A percentile compares a stretch with the other conserved stretches of the same genome.
Conservation (phyloP, 2,329 filamentous ascomycete species). For the Lecanoromycetidae sp. region DNA sequence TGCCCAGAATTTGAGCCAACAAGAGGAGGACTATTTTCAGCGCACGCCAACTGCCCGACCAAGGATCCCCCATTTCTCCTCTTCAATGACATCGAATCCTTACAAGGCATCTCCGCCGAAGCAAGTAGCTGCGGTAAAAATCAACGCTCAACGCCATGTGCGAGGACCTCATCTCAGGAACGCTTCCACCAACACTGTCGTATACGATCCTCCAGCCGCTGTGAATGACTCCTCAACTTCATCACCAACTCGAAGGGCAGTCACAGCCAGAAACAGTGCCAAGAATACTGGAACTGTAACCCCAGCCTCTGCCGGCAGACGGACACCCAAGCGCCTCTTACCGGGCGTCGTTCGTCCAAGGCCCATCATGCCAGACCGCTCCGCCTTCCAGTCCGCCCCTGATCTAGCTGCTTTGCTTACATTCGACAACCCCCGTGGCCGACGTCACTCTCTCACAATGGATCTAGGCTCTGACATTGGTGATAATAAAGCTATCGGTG, state of each 20-base stretch:
- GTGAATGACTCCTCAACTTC: slow-evolving; percentile 29
- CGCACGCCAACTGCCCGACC: slow-evolving; percentile 18
- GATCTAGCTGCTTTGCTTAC: slow-evolving; percentile 44
- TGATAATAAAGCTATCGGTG: slow-evolving; percentile 47
- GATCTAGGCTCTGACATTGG: slow-evolving; percentile 64
- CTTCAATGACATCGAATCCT: slow-evolving; percentile 1
- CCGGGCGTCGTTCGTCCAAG: slow-evolving; percentile 37
- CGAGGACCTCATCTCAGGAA: slow-evolving; percentile 54
- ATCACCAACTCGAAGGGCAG: slow-evolving; percentile 21
- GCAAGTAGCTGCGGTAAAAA: slow-evolving; percentile 26
- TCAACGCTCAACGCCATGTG: slow-evolving; percentile 28
- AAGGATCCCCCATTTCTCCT: slow-evolving; percentile 27
- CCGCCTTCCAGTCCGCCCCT: slow-evolving; percentile 44
- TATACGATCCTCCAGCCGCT: slow-evolving; percentile 55
- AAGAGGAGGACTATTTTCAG: slow-evolving; percentile 13
- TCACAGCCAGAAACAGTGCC: slow-evolving; percentile 14
- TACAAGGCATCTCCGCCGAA: slow-evolving; percentile 32
- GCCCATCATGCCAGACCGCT: slow-evolving; percentile 43
- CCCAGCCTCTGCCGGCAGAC: slow-evolving; percentile 25
- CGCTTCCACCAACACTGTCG: slow-evolving; percentile 67
- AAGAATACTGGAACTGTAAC: slow-evolving; percentile 17
- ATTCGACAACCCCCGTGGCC: slow-evolving; percentile 31
- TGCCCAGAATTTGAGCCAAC: not conserved
- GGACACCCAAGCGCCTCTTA: slow-evolving; percentile 33
- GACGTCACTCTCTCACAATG: slow-evolving; percentile 55